Percentiles rank a stretch among this genome's conserved stretches.
Conservation (phyloP, 192 early-diverging fungal genomes). For the Pilaira anomala region DNA sequence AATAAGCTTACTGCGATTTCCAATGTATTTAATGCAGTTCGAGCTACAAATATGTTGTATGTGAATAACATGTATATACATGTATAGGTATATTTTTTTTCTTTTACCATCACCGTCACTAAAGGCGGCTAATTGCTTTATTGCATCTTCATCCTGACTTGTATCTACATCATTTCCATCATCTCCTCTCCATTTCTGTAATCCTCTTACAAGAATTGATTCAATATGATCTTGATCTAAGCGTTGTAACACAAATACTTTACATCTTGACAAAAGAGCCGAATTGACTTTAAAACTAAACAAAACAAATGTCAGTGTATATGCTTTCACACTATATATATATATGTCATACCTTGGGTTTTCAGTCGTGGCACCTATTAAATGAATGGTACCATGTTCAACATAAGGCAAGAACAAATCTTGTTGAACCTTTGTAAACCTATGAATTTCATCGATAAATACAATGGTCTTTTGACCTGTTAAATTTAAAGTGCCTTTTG, state of each 20-base stretch:
- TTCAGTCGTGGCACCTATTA: slow-evolving; percentile 78
- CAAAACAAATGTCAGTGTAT: background rate
- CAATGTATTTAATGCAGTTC: slow-evolving; percentile 64
- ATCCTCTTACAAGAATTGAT: slow-evolving; percentile 58
- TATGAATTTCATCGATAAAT: slow-evolving; percentile 88
- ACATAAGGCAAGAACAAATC: slow-evolving; percentile 80
- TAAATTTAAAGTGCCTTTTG: slow-evolving; percentile 51
- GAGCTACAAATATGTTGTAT: slow-evolving; percentile 35
- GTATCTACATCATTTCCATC: slow-evolving; percentile 7
- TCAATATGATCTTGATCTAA: slow-evolving; percentile 57
- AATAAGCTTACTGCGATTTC: slow-evolving; percentile 50
- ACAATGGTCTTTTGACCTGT: slow-evolving; percentile 65
- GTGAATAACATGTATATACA: background rate
- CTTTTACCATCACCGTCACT: slow-evolving; percentile 75
- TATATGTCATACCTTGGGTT: slow-evolving; percentile 50
- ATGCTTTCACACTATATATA: background rate
- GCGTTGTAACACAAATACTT: slow-evolving; percentile 73
- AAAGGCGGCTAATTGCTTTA: slow-evolving; percentile 54
- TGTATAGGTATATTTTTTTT: background rate
- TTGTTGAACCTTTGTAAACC: slow-evolving; percentile 88
- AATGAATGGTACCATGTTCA: slow-evolving; percentile 67
- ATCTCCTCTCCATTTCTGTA: slow-evolving; percentile 39
- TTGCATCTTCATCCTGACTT: slow-evolving; percentile 37
- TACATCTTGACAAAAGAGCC: slow-evolving; percentile 76
- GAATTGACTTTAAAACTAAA: slow-evolving; percentile 70